Percentiles rank a stretch among this genome's conserved stretches.
Evolutionary conservation across 2,329 filamentous ascomycete genomes (phyloP).

Genomic region (Paramyrothecium roridum): DNA sequence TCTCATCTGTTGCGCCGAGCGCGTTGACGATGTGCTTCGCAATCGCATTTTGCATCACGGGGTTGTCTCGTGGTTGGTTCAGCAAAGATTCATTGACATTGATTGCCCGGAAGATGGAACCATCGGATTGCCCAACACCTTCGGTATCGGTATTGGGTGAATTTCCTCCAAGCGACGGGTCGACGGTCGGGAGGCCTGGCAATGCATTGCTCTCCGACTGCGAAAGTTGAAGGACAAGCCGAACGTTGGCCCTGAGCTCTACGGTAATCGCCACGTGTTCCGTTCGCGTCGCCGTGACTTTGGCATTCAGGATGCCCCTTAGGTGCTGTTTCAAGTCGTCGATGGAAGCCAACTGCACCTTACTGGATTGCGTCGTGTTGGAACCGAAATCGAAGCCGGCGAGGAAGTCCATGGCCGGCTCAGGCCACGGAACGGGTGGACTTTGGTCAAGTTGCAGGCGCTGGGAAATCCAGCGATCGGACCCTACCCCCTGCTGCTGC

Average conservation of each 20-base stretch:
- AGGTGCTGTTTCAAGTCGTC: constrained; percentile 47
- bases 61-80: constrained; percentile 47
- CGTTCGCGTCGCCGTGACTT: constrained; percentile 43
- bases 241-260: constrained; percentile 40
- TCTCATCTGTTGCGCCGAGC: constrained; percentile 42
- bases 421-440: constrained; percentile 1
- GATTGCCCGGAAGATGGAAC: constrained; percentile 33
- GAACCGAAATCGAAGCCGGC: constrained; percentile 29
- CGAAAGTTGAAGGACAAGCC: constrained; percentile 37
- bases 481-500: background rate
- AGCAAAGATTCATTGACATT: constrained; percentile 41
- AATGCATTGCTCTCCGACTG: constrained; percentile 31
- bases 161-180: constrained; percentile 29
- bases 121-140: constrained; percentile 7
- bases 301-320: constrained; percentile 34
- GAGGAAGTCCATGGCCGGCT: constrained; percentile 33
- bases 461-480: constrained; percentile 9
- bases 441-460: constrained; percentile 12
- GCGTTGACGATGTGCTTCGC: constrained; percentile 44
- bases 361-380: constrained; percentile 15
- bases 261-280: constrained; percentile 46
- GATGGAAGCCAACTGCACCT: constrained; percentile 25
- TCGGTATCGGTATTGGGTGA: constrained; percentile 11
- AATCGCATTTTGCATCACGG: constrained; percentile 44
- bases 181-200: constrained; percentile 27